These are phyloP conservation scores for Hygrophoropsis aurantiaca DNA, from an alignment of 768 basidiomycete genomes.

Conservation along the genomic window DNA sequence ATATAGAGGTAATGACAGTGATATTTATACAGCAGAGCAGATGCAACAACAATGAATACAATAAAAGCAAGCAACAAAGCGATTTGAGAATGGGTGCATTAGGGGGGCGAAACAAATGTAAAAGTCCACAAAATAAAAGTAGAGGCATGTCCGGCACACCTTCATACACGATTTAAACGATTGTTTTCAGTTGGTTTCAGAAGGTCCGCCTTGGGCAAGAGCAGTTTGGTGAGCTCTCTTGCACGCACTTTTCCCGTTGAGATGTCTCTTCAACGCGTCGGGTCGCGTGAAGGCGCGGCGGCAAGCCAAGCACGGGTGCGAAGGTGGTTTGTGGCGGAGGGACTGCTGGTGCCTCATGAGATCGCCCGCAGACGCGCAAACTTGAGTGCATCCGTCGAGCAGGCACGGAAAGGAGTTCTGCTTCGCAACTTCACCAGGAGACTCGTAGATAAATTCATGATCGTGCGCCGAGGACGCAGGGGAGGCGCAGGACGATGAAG, in stretches of 20 bases:
- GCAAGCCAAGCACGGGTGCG: constrained; percentile 22
- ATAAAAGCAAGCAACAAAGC: no score
- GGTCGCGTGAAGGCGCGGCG: constrained; percentile 26
- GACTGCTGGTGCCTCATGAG: constrained; percentile 28
- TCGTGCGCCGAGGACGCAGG: no score
- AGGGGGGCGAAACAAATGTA: no score
- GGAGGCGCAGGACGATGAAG: no score
- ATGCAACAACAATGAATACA: no score
- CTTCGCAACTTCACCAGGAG: background rate
- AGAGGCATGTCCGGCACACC: background rate
- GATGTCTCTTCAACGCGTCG: constrained; percentile 33
- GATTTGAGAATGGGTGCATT: no score
- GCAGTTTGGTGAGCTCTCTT: constrained; percentile 22
- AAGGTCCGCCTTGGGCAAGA: background rate
- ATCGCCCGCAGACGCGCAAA: constrained; percentile 28
- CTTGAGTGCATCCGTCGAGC: constrained; percentile 21
- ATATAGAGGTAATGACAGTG: no score
- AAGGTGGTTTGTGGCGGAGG: constrained; percentile 24
- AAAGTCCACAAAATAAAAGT: no score
- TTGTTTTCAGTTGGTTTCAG: constrained; percentile 1
- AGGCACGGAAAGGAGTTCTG: constrained; percentile 21
- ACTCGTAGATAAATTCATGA: no score
- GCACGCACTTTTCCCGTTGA: constrained; percentile 26
- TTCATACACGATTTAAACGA: constrained; percentile 1
- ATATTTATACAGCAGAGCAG: no score